Evolutionary conservation across 768 basidiomycete genomes (phyloP), one percentile per base, ranked within the genome.

Genomic region (Leccinellum rugosiceps): DNA sequence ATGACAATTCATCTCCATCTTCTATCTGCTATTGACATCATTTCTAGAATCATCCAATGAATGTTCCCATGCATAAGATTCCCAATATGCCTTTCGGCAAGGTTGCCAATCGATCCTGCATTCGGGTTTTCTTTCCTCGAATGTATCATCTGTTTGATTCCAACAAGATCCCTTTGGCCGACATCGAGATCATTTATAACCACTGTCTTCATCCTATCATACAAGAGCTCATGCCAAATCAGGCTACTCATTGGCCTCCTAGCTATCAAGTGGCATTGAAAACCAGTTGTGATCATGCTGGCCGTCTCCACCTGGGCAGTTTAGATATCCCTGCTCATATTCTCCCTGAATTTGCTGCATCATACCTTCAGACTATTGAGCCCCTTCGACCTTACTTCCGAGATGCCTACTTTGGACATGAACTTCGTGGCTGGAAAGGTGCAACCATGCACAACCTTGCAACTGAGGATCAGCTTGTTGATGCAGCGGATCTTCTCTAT

Each of bases 51-150:
- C 15, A 6, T 35, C 34, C 34, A 35, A 15, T 38, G 1, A n/a
- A 31, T 8, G 28, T 44, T 10, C 41, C 43, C 4, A 59, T 59
- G 56, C 38, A 57, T 4, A 14, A 23, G 0, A 57, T 59, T 2
- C 58, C 51, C 0, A 59, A 59, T 14, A 4, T 59, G 3, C n/a
- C 41, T 3, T 45, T 59, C 0, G 58, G 41, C 1, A 57, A 57
- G 32, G 50, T 57, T 9, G 38, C 55, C 3, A 52, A 43, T 23
- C 7, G 41, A 2, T 52, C 51, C 0, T 25, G 10, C 1, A 25
- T 59, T 19, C 38, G 26, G 0, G 26, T 59, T 14, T 57, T 59
- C n/a, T 53, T 59, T 14, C 51, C 58, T 1, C 4, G 28, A 0
- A 60, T 60, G 56, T 57, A 53, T 32, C n/a, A 10, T 4, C 7